Evolutionary conservation across 116 monocot genomes (phyloP).

Genomic region (Cymodocea nodosa): DNA sequence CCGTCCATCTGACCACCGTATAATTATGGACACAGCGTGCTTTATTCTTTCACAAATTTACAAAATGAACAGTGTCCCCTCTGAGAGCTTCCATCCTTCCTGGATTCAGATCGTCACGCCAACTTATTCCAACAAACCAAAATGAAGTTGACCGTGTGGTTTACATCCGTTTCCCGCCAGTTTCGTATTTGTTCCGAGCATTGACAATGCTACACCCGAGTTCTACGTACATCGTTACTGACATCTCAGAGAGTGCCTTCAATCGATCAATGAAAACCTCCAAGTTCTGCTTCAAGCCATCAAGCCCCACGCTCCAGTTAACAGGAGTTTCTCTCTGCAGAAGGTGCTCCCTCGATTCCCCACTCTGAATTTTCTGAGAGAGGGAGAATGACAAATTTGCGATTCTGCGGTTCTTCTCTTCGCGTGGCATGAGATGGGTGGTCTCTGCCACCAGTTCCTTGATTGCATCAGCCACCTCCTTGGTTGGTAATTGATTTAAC

Average conservation of each 20-base stretch:
- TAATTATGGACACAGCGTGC: too few species aligned
- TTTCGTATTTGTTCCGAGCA: not conserved
- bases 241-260: conserved; percentile 29
- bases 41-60: too few species aligned
- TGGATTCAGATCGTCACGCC: too few species aligned
- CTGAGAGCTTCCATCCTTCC: too few species aligned
- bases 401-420: conserved; percentile 25
- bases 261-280: conserved; percentile 27
- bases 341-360: conserved; percentile 10
- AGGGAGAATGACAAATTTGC: conserved; percentile 14
- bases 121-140: too few species aligned
- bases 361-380: conserved; percentile 10
- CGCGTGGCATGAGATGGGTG: conserved; percentile 32
- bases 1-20: too few species aligned
- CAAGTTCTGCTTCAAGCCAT: conserved; percentile 31
- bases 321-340: conserved; percentile 15
- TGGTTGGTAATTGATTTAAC: conserved; percentile 23
- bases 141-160: too few species aligned
- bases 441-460: conserved; percentile 28
- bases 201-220: conserved; percentile 4
- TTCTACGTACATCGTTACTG: conserved; percentile 29
- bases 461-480: conserved; percentile 38
- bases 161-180: not conserved
- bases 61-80: too few species aligned
- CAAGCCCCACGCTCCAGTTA: conserved; percentile 28